Evolutionary conservation across 192 early-diverging fungal species (phyloP).

Genomic region (Podila clonocystis): DNA sequence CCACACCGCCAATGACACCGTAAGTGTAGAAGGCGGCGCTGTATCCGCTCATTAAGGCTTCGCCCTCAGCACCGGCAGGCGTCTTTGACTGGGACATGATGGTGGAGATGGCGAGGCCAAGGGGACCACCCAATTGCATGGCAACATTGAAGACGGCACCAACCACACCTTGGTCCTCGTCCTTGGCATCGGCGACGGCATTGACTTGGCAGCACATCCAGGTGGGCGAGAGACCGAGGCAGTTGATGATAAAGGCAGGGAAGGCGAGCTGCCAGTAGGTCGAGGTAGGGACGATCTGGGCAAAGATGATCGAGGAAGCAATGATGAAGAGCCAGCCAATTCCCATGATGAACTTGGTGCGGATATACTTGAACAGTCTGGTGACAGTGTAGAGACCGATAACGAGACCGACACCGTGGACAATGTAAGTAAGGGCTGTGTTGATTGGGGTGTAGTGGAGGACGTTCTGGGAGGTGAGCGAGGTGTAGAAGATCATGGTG

Average conservation of each 20-base stretch:
- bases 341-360: constrained; percentile 44
- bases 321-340: constrained; percentile 35
- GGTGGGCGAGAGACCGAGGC: constrained; percentile 26
- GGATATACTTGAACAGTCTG: constrained; percentile 8
- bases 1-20: constrained; percentile 28
- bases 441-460: constrained; percentile 44
- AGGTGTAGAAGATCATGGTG: constrained; percentile 53
- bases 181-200: constrained; percentile 33
- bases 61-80: not conserved
- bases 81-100: constrained; percentile 23
- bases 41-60: constrained; percentile 20
- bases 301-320: constrained; percentile 16
- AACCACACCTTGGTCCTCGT: constrained; percentile 49
- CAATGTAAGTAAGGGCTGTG: constrained; percentile 56
- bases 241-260: constrained; percentile 50
- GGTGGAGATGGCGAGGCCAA: constrained; percentile 46
- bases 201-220: constrained; percentile 53
- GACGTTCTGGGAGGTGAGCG: constrained; percentile 59
- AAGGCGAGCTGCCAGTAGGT: constrained; percentile 46
- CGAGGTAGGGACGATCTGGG: constrained; percentile 16
- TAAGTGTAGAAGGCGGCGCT: constrained; percentile 25
- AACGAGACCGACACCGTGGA: constrained; percentile 53
- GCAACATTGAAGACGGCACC: constrained; percentile 51
- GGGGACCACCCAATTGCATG: constrained; percentile 45
- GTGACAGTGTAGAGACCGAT: constrained; percentile 42